A percentile compares a stretch with the other conserved stretches of the same genome.
Evolutionary conservation across 1,284 basidiomycete species (phyloP).

Genomic region (Sporisorium reilianum): DNA sequence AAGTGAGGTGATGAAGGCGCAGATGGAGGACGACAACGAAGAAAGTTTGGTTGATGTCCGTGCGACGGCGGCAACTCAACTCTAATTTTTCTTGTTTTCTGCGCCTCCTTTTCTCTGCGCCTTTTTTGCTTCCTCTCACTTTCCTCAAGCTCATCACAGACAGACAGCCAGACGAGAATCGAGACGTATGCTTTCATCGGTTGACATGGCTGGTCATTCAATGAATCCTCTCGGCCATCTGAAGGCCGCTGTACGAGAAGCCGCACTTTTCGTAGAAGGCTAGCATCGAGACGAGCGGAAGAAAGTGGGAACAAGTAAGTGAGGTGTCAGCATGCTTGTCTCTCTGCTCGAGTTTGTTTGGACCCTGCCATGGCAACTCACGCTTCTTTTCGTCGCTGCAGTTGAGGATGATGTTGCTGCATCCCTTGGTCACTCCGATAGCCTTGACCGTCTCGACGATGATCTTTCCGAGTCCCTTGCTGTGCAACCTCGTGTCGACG

Average conservation of each 20-base stretch:
- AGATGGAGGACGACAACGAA: not conserved
- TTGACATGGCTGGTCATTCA: slow-evolving; percentile 7
- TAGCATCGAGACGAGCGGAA: slow-evolving; percentile 66
- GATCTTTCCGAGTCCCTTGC: slow-evolving; percentile 86
- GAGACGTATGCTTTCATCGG: not conserved
- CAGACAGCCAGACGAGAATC: not conserved
- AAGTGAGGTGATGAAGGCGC: slow-evolving; percentile 10
- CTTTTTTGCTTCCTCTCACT: slow-evolving; percentile 1
- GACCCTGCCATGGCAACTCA: slow-evolving; percentile 71
- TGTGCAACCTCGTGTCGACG: slow-evolving; percentile 85
- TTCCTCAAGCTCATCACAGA: not conserved
- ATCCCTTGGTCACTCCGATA: slow-evolving; percentile 82
- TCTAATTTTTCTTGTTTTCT: not conserved
- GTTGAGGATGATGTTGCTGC: slow-evolving; percentile 95
- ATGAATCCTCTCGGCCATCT: slow-evolving; percentile 60
- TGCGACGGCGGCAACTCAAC: not conserved
- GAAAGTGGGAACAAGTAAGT: not conserved
- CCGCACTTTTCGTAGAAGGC: slow-evolving; percentile 98
- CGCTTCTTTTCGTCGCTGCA: slow-evolving; percentile 91
- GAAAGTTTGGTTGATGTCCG: not conserved
- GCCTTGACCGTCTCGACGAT: slow-evolving; percentile 83
- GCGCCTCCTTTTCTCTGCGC: slow-evolving; percentile 3
- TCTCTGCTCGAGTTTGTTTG: not conserved
- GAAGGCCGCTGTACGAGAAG: slow-evolving; percentile 59
- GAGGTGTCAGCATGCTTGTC: not conserved